These are phyloP conservation scores for Backusella westeae DNA, from an alignment of 192 early-diverging fungal genomes.

Conservation along the genomic window DNA sequence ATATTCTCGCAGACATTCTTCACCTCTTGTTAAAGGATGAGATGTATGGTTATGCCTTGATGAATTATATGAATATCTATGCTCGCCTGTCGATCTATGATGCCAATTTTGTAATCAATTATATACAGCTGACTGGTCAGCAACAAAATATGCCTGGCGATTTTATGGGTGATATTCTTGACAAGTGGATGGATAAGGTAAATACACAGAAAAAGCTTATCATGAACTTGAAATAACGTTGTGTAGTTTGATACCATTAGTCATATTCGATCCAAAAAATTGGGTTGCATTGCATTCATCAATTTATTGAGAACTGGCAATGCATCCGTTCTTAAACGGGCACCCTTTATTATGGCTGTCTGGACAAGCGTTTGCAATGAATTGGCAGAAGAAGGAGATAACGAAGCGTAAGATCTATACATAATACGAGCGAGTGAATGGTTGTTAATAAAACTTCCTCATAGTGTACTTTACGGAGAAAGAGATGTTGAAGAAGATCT, in stretches of 20 bases:
- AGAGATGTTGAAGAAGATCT: conserved; percentile 44
- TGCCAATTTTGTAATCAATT: conserved; percentile 47
- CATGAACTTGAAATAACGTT: not conserved
- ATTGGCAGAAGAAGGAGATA: conserved; percentile 51
- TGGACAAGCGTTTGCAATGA: conserved; percentile 66
- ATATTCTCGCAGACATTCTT: conserved; percentile 55
- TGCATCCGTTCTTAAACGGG: conserved; percentile 41
- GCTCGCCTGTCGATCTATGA: conserved; percentile 64
- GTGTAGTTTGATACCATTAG: conserved; percentile 73
- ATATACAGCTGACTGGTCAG: conserved; percentile 44
- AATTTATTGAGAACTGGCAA: conserved; percentile 53
- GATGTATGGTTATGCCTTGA: conserved; percentile 57
- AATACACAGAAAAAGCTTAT: not conserved
- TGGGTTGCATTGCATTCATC: conserved; percentile 60
- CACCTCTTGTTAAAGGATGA: conserved; percentile 52
- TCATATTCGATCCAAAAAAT: conserved; percentile 65
- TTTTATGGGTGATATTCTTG: conserved; percentile 51
- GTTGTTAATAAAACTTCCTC: not conserved
- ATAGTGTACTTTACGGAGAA: conserved; percentile 55
- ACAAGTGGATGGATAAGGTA: conserved; percentile 71
- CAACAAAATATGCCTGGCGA: conserved; percentile 35
- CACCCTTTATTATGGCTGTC: conserved; percentile 53
- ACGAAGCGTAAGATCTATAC: conserved; percentile 47
- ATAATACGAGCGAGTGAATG: not conserved
- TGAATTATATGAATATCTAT: conserved; percentile 60